Evolutionary conservation across 331 rosid genomes (phyloP), one percentile per base, ranked within the genome.

Genomic region (Malus hybrid): DNA sequence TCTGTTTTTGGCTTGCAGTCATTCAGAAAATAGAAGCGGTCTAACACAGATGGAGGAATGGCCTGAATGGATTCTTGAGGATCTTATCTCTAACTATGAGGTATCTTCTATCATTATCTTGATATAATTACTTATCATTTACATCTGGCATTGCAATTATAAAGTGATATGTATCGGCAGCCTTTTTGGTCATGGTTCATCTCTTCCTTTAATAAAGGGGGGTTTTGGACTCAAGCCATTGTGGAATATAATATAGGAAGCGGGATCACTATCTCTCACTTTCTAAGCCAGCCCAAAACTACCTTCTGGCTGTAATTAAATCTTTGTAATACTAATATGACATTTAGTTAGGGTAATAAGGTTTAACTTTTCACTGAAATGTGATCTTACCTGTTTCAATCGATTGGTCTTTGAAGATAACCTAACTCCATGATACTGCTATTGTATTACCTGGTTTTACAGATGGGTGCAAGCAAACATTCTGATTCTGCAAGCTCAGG

Each of bases 1-100:
- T 92, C 97, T 89, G 87, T 87, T 92, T 87, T 89, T 95, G 92
- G 93, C 99, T 80, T 90, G 99, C 96, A 95, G 93, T 87, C 97
- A 87, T 79, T 88, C 89, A 70, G 99, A 89, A 90, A 95, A 95
- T 82, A 89, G 88, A 88, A 85, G 74, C 75, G 78, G 85, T 76
- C 79, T 95, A 63, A 88, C 86, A 72, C 82, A 84, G 68, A 92
- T 95, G 99, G 97, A 90, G 78, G 97, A 90, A 88, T 95, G 99
- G 99, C 99, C 99, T 26, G 99, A 95, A 84, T 95, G 99, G 99
- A 89, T 95, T 82, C 82, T 95, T 34, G 97, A 95, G 86, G 77
- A 90, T 79, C 93, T 95, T 77, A 90, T 92, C 76, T 90, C 99
- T 76, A 92, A 86, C 88, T 80, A 87, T 69, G 99, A 90, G 99